Evolutionary conservation across 2,329 filamentous ascomycete genomes (phyloP), one percentile per base, ranked within the genome.

Genomic region (Ophiostoma tasmaniense): DNA sequence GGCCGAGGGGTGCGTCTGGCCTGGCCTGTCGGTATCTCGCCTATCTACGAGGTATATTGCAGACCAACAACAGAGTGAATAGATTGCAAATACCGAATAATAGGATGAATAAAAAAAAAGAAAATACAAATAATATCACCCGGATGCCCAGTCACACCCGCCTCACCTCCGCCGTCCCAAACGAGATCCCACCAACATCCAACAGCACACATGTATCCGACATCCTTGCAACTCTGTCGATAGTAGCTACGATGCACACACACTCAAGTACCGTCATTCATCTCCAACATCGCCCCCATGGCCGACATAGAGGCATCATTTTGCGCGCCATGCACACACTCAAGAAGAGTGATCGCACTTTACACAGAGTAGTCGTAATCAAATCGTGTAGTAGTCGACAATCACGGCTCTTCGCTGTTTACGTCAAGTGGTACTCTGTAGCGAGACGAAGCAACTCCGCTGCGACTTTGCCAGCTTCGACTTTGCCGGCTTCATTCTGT

Each of bases 11-110:
- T 61, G 55, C 55, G 55, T 61, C 55, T 30, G 55, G 55, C 25
- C 25, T 61, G 55, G 25, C 25, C 55, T 61, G 55, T 61, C 55
- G 55, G 55, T 28, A 61, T 14, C 55, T 61, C 55, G 55, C 55
- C 55, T 61, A 61, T 61, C 45, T 50, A 14, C 50, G 50, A 28
- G 50, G 17, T 55, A 55, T 28, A 55, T 28, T 55, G 50, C 37
- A 39, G 35, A 8, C 11, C 37, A 39, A 14, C 10, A 13, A 10
- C 13, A 3, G 37, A 39, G n/a, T 45, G 8, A 45, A 45, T 33
- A 33, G 33, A n/a, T 33, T 6, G 33, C 33, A 7, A 20, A 45
- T 14, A 39, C 8, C 11, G 10, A 45, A n/a, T n/a, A n/a, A 8
- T 20, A 8, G 7, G 8, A n/a, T n/a, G 6, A 45, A 45, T 17